These are phyloP conservation scores for Magnolia officinalis DNA, from an alignment of 164 flowering plant genomes.

Conservation along the genomic window DNA sequence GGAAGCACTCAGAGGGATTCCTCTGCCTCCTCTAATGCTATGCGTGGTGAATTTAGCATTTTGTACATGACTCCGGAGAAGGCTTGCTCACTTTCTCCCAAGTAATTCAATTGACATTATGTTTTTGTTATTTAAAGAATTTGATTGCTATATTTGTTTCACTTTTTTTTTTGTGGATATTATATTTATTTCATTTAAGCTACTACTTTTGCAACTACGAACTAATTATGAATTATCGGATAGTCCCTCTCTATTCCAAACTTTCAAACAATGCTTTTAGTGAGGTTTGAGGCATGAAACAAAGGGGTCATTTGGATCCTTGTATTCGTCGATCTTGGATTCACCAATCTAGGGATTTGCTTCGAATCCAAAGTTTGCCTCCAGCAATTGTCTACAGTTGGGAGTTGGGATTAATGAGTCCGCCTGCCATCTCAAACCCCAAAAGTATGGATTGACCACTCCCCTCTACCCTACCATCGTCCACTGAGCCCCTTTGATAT, in stretches of 20 bases:
- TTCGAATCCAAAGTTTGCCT: not conserved
- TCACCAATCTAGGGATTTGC: not conserved
- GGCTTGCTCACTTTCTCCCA: slow-evolving; percentile 39
- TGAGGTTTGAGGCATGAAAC: not conserved
- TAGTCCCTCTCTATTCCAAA: not conserved
- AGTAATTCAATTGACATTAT: slow-evolving; percentile 21
- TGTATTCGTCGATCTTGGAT: not conserved
- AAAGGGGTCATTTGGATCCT: not conserved
- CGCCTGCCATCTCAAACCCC: too few species aligned
- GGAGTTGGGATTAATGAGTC: too few species aligned
- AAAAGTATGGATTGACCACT: too few species aligned
- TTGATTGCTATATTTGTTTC: not conserved
- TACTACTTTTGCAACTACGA: not conserved
- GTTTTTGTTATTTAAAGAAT: not conserved
- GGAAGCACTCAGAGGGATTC: slow-evolving; percentile 43
- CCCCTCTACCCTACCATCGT: too few species aligned
- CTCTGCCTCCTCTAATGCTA: slow-evolving; percentile 37
- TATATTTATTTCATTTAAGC: not conserved
- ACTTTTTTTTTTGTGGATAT: slow-evolving; percentile 1
- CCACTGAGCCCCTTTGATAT: too few species aligned
- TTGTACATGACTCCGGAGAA: slow-evolving; percentile 64
- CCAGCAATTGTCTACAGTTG: too few species aligned
- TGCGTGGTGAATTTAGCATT: slow-evolving; percentile 41
- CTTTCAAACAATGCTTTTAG: not conserved
- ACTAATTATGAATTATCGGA: too few species aligned